phyloP scores from a whole-genome alignment of 73 alveolate genomes.

The Paramecium sonneborni region DNA sequence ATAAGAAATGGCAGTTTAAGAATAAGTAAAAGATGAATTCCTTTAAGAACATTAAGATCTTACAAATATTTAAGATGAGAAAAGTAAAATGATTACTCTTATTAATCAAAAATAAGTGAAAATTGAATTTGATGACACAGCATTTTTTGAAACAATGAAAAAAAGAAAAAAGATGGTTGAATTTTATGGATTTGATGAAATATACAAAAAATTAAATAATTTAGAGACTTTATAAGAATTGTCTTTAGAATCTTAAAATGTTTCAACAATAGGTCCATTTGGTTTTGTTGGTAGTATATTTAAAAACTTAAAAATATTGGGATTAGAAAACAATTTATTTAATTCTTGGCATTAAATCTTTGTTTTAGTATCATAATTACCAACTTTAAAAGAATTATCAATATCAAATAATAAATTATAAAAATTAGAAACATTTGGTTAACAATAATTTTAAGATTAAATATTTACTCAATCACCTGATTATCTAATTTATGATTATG shows the following conservation, averaged over 20 bases:
- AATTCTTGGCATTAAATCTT: conserved; percentile 82
- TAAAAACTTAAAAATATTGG: conserved; percentile 69
- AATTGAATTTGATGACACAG: conserved; percentile 63
- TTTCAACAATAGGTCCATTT: conserved; percentile 70
- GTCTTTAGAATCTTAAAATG: conserved; percentile 50
- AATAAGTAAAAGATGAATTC: not conserved
- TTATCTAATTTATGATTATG: conserved; percentile 31
- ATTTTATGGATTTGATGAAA: conserved; percentile 64
- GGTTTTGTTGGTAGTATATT: conserved; percentile 69
- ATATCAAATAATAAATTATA: conserved; percentile 74
- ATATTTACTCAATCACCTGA: not conserved
- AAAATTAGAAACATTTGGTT: conserved; percentile 52
- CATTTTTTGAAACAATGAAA: conserved; percentile 63
- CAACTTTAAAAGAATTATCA: conserved; percentile 67
- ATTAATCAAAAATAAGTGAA: conserved; percentile 46
- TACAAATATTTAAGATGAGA: not conserved
- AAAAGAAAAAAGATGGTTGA: conserved; percentile 59
- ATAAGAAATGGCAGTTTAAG: not conserved
- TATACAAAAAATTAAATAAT: conserved; percentile 43
- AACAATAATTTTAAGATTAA: not conserved
- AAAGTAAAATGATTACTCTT: not conserved
- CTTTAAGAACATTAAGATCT: not conserved
- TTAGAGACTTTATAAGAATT: conserved; percentile 29
- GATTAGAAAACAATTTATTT: conserved; percentile 77
- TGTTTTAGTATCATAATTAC: conserved; percentile 68